These are phyloP conservation scores for Lasiodiplodia sp. DNA, from an alignment of 2,329 filamentous ascomycete species.

Conservation along the genomic window DNA sequence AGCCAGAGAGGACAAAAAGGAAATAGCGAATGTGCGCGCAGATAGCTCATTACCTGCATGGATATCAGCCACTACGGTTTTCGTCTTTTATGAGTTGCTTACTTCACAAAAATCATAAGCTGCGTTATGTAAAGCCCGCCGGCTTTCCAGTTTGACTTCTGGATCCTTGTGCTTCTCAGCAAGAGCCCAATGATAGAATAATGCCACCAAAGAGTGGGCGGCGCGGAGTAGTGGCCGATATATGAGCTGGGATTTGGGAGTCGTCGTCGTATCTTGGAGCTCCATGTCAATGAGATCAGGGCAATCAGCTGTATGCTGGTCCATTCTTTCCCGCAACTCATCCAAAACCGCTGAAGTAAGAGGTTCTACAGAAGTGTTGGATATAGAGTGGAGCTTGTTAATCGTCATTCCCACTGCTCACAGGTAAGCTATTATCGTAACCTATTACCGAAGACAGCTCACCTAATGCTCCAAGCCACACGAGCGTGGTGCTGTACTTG, in stretches of 20 bases:
- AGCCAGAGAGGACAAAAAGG: slow-evolving; percentile 10
- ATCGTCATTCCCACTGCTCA: background rate
- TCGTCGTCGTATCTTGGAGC: slow-evolving; percentile 1
- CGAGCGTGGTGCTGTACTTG: background rate
- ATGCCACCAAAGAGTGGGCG: background rate
- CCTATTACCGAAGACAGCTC: background rate
- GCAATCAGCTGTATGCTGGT: background rate
- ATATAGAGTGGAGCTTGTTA: background rate
- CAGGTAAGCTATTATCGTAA: background rate
- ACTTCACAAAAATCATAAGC: slow-evolving; percentile 17
- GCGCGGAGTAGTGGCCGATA: slow-evolving; percentile 8
- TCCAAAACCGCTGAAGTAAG: background rate
- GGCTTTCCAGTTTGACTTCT: background rate
- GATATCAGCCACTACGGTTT: background rate
- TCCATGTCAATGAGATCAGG: slow-evolving; percentile 13
- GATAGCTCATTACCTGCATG: slow-evolving; percentile 7
- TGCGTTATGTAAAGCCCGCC: background rate
- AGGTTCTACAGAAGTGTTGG: background rate
- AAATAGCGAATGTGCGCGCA: slow-evolving; percentile 10
- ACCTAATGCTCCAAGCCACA: slow-evolving; percentile 7
- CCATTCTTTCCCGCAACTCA: background rate
- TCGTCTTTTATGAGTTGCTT: background rate
- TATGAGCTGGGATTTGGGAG: slow-evolving; percentile 4
- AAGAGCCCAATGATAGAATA: slow-evolving; percentile 11
- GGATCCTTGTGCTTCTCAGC: slow-evolving; percentile 1